Base-by-base conservation (phyloP, 2,329 filamentous ascomycete genomes). In the Hypoxylon sp. region DNA sequence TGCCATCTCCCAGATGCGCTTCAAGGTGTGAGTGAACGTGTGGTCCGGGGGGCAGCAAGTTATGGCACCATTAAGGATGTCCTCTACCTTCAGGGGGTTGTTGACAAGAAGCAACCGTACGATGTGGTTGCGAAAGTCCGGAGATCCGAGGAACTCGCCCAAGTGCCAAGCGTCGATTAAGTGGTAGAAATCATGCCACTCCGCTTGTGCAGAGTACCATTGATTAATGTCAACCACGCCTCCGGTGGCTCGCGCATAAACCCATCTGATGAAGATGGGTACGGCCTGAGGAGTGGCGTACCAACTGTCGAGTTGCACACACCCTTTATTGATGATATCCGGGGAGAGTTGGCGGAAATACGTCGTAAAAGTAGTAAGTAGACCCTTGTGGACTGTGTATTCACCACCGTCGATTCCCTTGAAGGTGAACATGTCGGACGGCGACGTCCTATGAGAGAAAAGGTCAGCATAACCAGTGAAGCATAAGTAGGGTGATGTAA, bases 101-200 rank as follows among this genome's bases (percentile, higher is more conserved):
- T 34, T 34, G 10, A 34, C 10, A 1, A 11, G 1, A 11, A 34
- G 13, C 7, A 34, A 11, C 13, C 30, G 30, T 1, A 62, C 54
- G 7, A 66, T n/a, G 8, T 62, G 52, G 10, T 60, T 58, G 43
- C 57, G 61, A 22, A 70, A 70, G 8, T 11, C 15, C 2, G 26
- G 41, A 2, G 66, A 56, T 13, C 52, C 11, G 4, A 68, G 53
- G 8, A 49, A 34, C 8, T 65, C 52, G 1, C 62, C 59, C 13
- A 65, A 65, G 2, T 59, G 26, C 61, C 61, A 67, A 20, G n/a
- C 48, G n/a, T 49, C 11, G 1, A 54, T 13, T 20, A 59, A 20
- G 11, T 48, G 17, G 15, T 51, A 37, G 13, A 28, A 26, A 6
- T 8, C 15, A 1, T 34, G 8, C 2, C 2, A 8, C 1, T 11